These are phyloP conservation scores for Cryptomeria japonica DNA, from an alignment of 75 land plant genomes.

Conservation along the genomic window DNA sequence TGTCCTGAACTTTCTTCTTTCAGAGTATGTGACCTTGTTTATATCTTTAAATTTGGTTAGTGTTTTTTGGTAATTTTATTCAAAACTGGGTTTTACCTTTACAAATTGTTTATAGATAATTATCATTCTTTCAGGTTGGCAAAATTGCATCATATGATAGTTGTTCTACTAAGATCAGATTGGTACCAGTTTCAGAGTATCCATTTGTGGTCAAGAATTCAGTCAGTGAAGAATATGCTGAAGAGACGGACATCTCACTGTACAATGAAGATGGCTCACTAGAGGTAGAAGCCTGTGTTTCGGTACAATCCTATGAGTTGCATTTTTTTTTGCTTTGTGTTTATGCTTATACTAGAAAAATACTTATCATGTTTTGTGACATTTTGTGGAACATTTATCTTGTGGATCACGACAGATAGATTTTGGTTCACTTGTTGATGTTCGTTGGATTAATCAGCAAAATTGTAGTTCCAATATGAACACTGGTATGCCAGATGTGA, in stretches of 20 bases:
- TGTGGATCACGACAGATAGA: constrained; percentile 37
- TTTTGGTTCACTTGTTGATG: constrained; percentile 54
- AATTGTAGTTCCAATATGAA: background rate
- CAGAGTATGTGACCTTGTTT: constrained; percentile 36
- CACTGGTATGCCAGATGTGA: background rate
- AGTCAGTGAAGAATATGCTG: constrained; percentile 22
- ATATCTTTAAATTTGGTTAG: background rate
- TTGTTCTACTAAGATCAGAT: constrained; percentile 27
- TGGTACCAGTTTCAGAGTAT: constrained; percentile 57
- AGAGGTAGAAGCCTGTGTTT: constrained; percentile 40
- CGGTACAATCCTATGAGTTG: background rate
- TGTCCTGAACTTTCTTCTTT: constrained; percentile 72
- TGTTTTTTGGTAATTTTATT: background rate
- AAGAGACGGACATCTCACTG: constrained; percentile 25
- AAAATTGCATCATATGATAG: constrained; percentile 51
- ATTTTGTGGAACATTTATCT: background rate
- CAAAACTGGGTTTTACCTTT: background rate
- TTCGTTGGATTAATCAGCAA: constrained; percentile 36
- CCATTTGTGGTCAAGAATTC: constrained; percentile 34
- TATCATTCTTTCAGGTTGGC: constrained; percentile 55
- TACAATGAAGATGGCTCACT: constrained; percentile 84
- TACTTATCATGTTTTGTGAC: background rate
- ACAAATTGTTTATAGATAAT: background rate
- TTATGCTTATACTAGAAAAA: background rate
- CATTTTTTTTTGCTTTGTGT: background rate